Conservation (phyloP, 768 basidiomycete genomes). For the Hypsizygus marmoreus region DNA sequence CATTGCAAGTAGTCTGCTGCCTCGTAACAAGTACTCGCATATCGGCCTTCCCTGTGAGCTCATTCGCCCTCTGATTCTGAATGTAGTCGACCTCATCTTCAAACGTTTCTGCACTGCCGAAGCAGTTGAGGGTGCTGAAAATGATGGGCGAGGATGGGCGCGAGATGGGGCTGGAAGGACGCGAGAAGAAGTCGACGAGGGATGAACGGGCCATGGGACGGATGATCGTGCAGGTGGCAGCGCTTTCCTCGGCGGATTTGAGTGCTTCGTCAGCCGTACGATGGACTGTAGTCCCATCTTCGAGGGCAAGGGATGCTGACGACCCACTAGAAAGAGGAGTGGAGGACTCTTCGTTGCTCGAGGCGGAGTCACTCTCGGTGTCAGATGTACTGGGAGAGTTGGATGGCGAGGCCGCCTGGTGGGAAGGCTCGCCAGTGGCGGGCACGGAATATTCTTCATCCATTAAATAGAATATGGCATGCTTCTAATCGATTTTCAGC, state of each 20-base stretch:
- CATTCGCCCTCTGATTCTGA: conserved; percentile 22
- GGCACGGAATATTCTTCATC: background rate
- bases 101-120: conserved; percentile 29
- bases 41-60: conserved; percentile 12
- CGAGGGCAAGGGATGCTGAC: conserved; percentile 1
- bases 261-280: conserved; percentile 19
- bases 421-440: background rate
- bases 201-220: conserved; percentile 31
- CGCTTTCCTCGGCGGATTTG: conserved; percentile 31
- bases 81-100: conserved; percentile 30
- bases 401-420: background rate
- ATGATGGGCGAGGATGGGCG: conserved; percentile 26
- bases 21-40: conserved; percentile 17
- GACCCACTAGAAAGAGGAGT: conserved; percentile 2
- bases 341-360: background rate
- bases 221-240: conserved; percentile 38
- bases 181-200: conserved; percentile 29
- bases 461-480: background rate
- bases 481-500: background rate
- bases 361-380: background rate
- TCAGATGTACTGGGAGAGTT: conserved; percentile 1
- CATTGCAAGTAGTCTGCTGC: conserved; percentile 5
- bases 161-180: conserved; percentile 27
- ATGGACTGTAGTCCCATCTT: conserved; percentile 1
- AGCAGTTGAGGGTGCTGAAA: conserved; percentile 32